Conservation (phyloP, 2,329 filamentous ascomycete species). For the Aspergillus clavatus region DNA sequence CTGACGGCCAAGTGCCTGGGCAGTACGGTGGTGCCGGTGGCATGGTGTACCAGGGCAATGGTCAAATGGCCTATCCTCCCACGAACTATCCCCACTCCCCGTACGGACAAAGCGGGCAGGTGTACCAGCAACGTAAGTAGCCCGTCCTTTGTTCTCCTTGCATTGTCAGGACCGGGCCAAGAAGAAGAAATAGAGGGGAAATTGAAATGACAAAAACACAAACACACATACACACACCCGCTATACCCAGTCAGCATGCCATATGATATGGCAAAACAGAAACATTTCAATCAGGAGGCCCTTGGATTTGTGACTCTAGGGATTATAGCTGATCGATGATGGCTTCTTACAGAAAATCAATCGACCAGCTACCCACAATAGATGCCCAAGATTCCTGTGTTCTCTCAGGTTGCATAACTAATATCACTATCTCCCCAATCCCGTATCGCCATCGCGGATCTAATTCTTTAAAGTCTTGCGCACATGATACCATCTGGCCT, state of each 20-base stretch:
- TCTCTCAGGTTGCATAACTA: slow-evolving; percentile 24
- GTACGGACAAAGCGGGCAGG: slow-evolving; percentile 47
- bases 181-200: slow-evolving; percentile 11
- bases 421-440: slow-evolving; percentile 33
- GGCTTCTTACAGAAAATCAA: slow-evolving; percentile 33
- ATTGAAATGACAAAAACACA: slow-evolving; percentile 7
- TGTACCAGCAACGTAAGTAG: slow-evolving; percentile 50
- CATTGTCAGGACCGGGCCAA: slow-evolving; percentile 19
- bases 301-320: slow-evolving; percentile 18
- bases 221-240: no score
- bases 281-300: slow-evolving; percentile 14
- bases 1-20: slow-evolving; percentile 49
- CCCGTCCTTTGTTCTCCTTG: slow-evolving; percentile 19
- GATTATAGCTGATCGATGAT: slow-evolving; percentile 29
- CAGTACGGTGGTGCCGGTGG: slow-evolving; percentile 58
- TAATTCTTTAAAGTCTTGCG: slow-evolving; percentile 28
- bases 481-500: slow-evolving; percentile 37
- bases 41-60: slow-evolving; percentile 47
- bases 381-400: slow-evolving; percentile 22
- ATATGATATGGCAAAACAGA: slow-evolving; percentile 4
- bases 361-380: slow-evolving; percentile 36
- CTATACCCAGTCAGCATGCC: slow-evolving; percentile 8
- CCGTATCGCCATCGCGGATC: slow-evolving; percentile 29
- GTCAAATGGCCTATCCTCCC: slow-evolving; percentile 44
- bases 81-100: slow-evolving; percentile 47